Percentiles rank a stretch among this genome's conserved stretches.
These are phyloP conservation scores for Aethionema arabicum DNA, from an alignment of 345 rosid genomes.

Conservation along the genomic window DNA sequence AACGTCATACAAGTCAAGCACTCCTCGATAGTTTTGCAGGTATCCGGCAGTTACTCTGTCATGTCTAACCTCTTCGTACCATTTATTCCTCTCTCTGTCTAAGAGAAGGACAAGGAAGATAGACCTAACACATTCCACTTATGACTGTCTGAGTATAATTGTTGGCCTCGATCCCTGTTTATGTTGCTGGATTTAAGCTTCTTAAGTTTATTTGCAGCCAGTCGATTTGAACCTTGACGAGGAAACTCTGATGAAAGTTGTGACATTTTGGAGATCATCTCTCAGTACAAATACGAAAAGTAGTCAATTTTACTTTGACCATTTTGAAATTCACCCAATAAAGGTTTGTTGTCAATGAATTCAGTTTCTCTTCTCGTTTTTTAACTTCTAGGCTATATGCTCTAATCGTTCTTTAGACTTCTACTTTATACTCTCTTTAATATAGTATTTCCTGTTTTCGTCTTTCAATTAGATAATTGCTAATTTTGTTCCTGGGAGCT, in stretches of 20 bases:
- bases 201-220: conserved; percentile 53
- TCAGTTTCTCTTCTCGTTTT: conserved; percentile 15
- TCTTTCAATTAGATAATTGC: conserved; percentile 55
- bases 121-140: conserved; percentile 15
- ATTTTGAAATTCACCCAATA: conserved; percentile 93
- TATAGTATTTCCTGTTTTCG: conserved; percentile 28
- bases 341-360: conserved; percentile 54
- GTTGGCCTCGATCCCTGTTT: conserved; percentile 7
- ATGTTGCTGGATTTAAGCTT: conserved; percentile 12
- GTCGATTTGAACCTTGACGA: conserved; percentile 84
- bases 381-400: too few relatives aligned
- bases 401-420: not conserved
- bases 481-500: conserved; percentile 81
- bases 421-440: conserved; percentile 16
- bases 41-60: conserved; percentile 32
- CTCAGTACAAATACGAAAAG: conserved; percentile 67
- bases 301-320: conserved; percentile 80
- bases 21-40: conserved; percentile 81
- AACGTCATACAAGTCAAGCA: conserved; percentile 75
- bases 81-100: conserved; percentile 16
- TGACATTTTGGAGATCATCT: conserved; percentile 85
- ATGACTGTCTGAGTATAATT: conserved; percentile 21
- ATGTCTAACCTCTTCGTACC: conserved; percentile 5
- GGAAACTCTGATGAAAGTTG: conserved; percentile 83
- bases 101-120: conserved; percentile 8